Evolutionary conservation across 768 basidiomycete genomes (phyloP), one percentile per base, ranked within the genome.

Genomic region (Panellus pusillus): DNA sequence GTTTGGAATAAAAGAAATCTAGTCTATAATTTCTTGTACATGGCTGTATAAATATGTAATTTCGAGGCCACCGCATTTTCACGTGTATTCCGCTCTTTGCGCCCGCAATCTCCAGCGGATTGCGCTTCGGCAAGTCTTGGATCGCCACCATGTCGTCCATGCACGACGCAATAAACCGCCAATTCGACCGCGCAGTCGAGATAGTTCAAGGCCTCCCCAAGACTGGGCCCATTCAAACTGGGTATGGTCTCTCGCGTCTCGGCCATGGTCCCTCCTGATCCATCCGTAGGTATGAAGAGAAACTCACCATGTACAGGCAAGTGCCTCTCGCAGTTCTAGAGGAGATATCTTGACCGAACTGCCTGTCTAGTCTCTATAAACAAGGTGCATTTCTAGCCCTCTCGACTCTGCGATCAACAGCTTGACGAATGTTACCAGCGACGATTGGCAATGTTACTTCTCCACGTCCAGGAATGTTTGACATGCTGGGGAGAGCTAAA

Each of bases 151-250:
- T 29, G 20, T 17, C 35, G 44, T 17, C 18, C 37, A 47, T 50
- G 20, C 78, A 73, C 41, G 77, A 80, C 65, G 79, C 86, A 60
- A 86, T 91, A 60, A 86, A 91, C 61, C 80, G 81, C 44, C 93
- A 95, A 69, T 98, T 98, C 70, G 84, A 93, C 74, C 83, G 94
- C 27, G 93, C 95, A 4, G 94, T 98, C 9, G 88, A 95, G 70
- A 96, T 98, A 50, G 87, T 97, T 4, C 95, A 98, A 68, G 74
- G 89, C 53, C 74, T 97, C 29, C 93, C 95, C 1, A 96, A 96
- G 77, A 91, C 84, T 9, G 93, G 95, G 0, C 93, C 94, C 28
- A 93, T 98, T 64, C 93, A 97, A 69, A 97, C 94, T 0, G 90
- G 83, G 47, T 60, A 41, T 32, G 19, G 15, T 6, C 14, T 11